Conservation (phyloP, 2,329 filamentous ascomycete genomes). For the Phaeosphaeriaceae sp. region DNA sequence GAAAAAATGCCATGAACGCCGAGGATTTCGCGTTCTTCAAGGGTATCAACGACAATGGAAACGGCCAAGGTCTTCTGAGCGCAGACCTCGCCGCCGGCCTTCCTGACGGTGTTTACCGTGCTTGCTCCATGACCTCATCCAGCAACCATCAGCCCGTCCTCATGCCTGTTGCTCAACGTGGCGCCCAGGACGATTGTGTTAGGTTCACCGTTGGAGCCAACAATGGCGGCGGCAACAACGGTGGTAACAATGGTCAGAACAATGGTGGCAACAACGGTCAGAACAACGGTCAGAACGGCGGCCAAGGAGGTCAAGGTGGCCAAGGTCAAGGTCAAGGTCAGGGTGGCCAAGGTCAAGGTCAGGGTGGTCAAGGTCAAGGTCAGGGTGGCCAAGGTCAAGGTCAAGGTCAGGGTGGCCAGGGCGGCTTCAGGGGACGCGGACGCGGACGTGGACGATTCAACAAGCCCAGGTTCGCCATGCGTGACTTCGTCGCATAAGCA, state of each 20-base stretch:
- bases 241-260: conserved; percentile 6
- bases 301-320: conserved; percentile 7
- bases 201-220: conserved; percentile 55
- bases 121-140: conserved; percentile 60
- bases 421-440: conserved; percentile 15
- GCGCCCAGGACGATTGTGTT: conserved; percentile 61
- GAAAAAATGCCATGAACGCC: conserved; percentile 47
- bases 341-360: conserved; percentile 14
- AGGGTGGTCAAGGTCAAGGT: conserved; percentile 20
- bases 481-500: conserved; percentile 41
- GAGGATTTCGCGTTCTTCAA: conserved; percentile 64
- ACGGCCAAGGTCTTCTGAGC: conserved; percentile 55
- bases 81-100: conserved; percentile 57
- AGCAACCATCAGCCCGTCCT: conserved; percentile 64
- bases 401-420: conserved; percentile 10
- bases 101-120: conserved; percentile 57
- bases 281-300: conserved; percentile 7
- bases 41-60: conserved; percentile 61
- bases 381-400: conserved; percentile 15
- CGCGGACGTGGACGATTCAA: conserved; percentile 31
- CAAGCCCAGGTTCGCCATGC: conserved; percentile 39
- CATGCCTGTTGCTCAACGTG: conserved; percentile 64
- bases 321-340: conserved; percentile 11
- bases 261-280: conserved; percentile 4
- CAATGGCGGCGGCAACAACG: conserved; percentile 11